Evolutionary conservation across 2,329 filamentous ascomycete species (phyloP).

Genomic region (Talaromyces marneffei): DNA sequence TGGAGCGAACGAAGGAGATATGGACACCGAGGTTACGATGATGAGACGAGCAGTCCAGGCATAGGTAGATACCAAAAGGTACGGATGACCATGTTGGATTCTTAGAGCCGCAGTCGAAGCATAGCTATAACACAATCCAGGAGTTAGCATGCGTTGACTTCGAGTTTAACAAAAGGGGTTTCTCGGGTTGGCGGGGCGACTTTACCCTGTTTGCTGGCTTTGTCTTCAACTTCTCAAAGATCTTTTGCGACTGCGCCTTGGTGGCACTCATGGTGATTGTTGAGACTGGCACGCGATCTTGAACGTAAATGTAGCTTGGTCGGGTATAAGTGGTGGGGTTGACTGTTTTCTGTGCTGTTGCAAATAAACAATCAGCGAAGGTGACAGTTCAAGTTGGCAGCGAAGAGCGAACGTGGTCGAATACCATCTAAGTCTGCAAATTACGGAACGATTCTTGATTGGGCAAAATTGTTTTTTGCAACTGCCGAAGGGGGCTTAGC

Average conservation of each 20-base stretch:
- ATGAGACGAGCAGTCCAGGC: constrained; percentile 93
- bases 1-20: constrained; percentile 97
- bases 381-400: constrained; percentile 13
- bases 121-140: constrained; percentile 56
- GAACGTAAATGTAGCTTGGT: not conserved
- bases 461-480: not conserved
- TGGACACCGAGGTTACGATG: constrained; percentile 97
- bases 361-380: constrained; percentile 4
- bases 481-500: not conserved
- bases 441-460: not conserved
- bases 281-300: constrained; percentile 9
- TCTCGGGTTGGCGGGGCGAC: constrained; percentile 23
- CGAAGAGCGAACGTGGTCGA: constrained; percentile 37
- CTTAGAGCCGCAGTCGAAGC: constrained; percentile 96
- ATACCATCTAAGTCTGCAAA: constrained; percentile 27
- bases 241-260: constrained; percentile 91
- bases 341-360: constrained; percentile 15
- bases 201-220: constrained; percentile 90
- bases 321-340: not conserved
- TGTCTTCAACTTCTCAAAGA: constrained; percentile 94
- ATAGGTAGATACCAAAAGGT: constrained; percentile 94
- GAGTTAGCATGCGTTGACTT: not conserved
- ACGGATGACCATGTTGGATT: constrained; percentile 98
- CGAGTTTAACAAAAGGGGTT: not conserved
- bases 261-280: constrained; percentile 59